These are phyloP conservation scores for Eucalyptus marginata DNA, from an alignment of 345 rosid species.

Conservation along the genomic window DNA sequence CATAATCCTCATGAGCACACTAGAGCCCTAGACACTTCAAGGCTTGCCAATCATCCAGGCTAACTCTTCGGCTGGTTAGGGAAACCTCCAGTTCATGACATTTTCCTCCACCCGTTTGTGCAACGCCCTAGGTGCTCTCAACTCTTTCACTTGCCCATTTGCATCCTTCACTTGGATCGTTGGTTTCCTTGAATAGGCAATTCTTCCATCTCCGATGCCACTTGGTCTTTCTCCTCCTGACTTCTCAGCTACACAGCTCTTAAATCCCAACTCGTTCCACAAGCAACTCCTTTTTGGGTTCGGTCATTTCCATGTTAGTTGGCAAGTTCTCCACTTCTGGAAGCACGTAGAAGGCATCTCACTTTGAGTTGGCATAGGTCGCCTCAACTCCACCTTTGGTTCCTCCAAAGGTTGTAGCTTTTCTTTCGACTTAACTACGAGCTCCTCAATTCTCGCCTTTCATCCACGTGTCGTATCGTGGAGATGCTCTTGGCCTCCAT, in stretches of 20 bases:
- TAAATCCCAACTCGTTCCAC: background rate
- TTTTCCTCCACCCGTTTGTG: background rate
- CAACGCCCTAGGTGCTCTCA: background rate
- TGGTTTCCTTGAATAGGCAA: background rate
- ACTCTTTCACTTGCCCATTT: background rate
- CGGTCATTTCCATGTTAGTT: background rate
- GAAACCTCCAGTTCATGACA: background rate
- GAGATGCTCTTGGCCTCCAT: background rate
- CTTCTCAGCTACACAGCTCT: accelerated
- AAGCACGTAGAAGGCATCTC: background rate
- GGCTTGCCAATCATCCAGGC: background rate
- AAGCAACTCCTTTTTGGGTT: background rate
- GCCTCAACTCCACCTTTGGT: background rate
- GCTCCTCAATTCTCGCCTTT: background rate
- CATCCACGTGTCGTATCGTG: background rate
- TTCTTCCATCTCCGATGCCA: background rate
- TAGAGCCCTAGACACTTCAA: background rate
- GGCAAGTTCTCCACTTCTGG: too few relatives aligned
- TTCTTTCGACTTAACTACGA: background rate
- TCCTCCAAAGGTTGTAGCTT: background rate
- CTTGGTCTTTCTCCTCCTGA: background rate
- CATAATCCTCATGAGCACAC: background rate
- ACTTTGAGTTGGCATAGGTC: background rate
- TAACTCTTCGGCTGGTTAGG: background rate
- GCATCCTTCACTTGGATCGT: background rate